Base-by-base conservation (phyloP, 2,329 filamentous ascomycete species). In the Laburnicola sp. region DNA sequence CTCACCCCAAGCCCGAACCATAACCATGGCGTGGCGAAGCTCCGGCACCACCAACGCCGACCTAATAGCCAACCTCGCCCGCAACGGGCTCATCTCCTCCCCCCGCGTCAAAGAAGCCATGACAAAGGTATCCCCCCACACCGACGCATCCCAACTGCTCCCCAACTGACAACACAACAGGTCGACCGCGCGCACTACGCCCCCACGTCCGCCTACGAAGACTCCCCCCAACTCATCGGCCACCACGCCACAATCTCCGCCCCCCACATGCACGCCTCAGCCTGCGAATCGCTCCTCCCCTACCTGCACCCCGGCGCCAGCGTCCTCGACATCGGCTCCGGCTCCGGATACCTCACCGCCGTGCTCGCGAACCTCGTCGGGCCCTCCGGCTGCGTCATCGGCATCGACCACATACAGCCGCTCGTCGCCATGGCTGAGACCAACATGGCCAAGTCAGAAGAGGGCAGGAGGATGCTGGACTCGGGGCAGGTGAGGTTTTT, bases 171-270 rank as follows among this genome's bases (percentile, higher is more conserved):
- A n/a, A n/a, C n/a, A n/a, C n/a, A n/a, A 6, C 59, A 91, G 86
- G 91, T 97, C 68, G 93, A 99, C 74, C 85, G 94, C 55, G 91
- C 83, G 0, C 83, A 97, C 74, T 97, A 93, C 75, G 83, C 88
- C 10, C 88, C 89, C 3, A 66, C 73, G 0, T 71, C 71, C 7
- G 85, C 94, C 2, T 97, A 97, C 72, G 78, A 83, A 62, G 87
- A 90, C 75, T 83, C 81, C 1, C 87, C 87, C 0, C 87, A 89
- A 69, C 70, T 78, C 52, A 88, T 90, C 67, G 86, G 87, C 42
- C 79, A 84, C 69, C 65, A 73, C 23, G 87, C 86, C 49, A 90
- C 87, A 11, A 89, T 90, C 56, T 86, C 84, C 21, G 86, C 86
- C 23, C 86, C 86, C 2, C 86, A 89, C 72, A 89, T 89, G 86